Evolutionary conservation across 352 stramenopile species (phyloP), one percentile per base, ranked within the genome.

Genomic region (Pythium folliculosum): DNA sequence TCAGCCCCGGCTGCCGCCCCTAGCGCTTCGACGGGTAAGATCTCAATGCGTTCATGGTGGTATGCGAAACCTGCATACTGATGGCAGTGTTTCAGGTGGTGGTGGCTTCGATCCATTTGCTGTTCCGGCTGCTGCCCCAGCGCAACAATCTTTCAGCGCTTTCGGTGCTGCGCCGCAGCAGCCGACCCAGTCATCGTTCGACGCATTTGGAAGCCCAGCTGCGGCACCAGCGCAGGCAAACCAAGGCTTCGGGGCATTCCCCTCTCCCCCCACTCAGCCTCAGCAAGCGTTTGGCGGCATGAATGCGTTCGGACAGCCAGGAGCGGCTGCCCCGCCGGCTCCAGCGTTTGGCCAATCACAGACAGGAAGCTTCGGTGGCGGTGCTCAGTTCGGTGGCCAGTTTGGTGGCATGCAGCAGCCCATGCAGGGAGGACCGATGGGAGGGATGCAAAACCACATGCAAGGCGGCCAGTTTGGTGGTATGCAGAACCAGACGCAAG

Each of bases 31-130:
- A 74, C 77, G 48, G 63, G 37, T 52, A 54, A n/a, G 32, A 43
- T 55, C n/a, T 5, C 21, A 5, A 30, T 45, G 30, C 5, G 27
- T 5, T 32, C 27, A 5, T 32, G 5, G 22, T 53, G 57, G 45
- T 19, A 19, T 19, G 21, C 1, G 37, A 43, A 43, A 22, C 2
- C 5, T 22, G 43, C 14, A 49, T 10, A 23, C 43, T 22, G 22
- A 49, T 9, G 43, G 54, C 52, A 65, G 56, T 60, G 60, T 52
- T 72, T n/a, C 19, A 23, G 16, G 60, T 70, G 62, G 71, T 27
- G 80, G 65, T 56, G 76, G 77, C 49, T 93, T 94, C 48, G 86
- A 94, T 55, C 84, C 86, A 6, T 94, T 94, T 63, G 82, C 78
- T 12, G 63, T 72, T 12, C 60, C 73, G 17, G 67, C 78, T 60